Evolutionary conservation across 1,284 basidiomycete species (phyloP), one percentile per base, ranked within the genome.

Genomic region (Sanguinoderma infundibulare): DNA sequence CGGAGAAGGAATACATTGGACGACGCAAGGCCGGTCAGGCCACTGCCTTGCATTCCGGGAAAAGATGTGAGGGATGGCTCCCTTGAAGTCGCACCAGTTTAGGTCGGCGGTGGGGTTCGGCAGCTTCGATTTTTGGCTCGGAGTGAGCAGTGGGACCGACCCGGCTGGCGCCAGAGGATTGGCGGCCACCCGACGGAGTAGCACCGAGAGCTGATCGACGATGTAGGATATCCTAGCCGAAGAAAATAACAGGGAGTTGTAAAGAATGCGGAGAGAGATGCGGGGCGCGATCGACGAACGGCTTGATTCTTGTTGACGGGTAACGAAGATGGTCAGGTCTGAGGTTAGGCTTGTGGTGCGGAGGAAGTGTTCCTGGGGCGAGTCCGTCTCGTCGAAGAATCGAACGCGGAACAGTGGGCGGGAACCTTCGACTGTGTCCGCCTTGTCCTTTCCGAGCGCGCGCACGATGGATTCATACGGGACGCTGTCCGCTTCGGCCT

Each of bases 31-130:
- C 36, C 89, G 79, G 50, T 94, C 89, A 0, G 96, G 95, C 76
- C 86, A 86, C 61, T 81, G 77, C 22, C 83, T 82, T 12, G 96
- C 93, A 79, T 98, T 95, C 54, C 81, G 77, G 47, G 94, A 91
- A 78, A 98, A 97, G 53, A 98, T 86, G 75, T 98, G 92, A 39
- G 98, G 94, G 74, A 98, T 95, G 22, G 98, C 94, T 39, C 98
- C 98, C 73, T 95, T 95, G 86, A 90, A 99, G 58, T 92, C 96
- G 75, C 95, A 98, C 96, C 97, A 99, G 72, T 98, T 88, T 42
- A 99, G 85, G 74, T 99, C 92, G 10, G 87, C 90, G 14, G 86
- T 88, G 2, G 98, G 96, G 72, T 95, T 85, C 0, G 98, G 98
- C 15, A 99, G 83, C 53, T 84, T 81, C 2, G 78, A 77, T 57